Conservation (phyloP, 2,329 filamentous ascomycete species). For the Cladosporium colombiae region DNA sequence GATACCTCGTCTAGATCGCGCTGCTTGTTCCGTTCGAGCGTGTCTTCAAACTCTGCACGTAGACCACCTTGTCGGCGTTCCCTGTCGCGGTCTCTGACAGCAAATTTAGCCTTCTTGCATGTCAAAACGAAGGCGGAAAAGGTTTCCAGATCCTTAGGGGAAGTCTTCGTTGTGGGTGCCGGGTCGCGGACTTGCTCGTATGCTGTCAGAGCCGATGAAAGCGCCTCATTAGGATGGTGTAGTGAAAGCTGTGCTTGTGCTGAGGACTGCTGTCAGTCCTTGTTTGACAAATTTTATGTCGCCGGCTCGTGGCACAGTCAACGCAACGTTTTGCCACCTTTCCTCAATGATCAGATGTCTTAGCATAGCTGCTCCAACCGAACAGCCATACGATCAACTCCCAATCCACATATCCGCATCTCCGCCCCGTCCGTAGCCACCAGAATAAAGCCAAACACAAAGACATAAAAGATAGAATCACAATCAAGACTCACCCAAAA, state of each 20-base stretch:
- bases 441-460: background rate
- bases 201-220: slow-evolving; percentile 68
- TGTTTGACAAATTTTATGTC: background rate
- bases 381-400: background rate
- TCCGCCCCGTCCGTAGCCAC: background rate
- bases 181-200: slow-evolving; percentile 56
- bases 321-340: background rate
- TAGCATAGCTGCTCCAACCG: background rate
- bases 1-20: slow-evolving; percentile 41
- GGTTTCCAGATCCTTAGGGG: slow-evolving; percentile 36
- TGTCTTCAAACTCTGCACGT: slow-evolving; percentile 59
- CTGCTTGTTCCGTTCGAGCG: slow-evolving; percentile 54
- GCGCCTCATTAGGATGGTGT: slow-evolving; percentile 69
- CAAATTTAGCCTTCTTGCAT: slow-evolving; percentile 87
- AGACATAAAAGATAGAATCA: background rate
- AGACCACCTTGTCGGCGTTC: slow-evolving; percentile 58
- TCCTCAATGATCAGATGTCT: background rate
- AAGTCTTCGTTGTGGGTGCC: slow-evolving; percentile 61
- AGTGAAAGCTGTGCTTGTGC: slow-evolving; percentile 80
- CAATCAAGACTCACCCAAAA: slow-evolving; percentile 50
- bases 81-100: slow-evolving; percentile 66
- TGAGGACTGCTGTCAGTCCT: slow-evolving; percentile 20
- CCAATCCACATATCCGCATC: slow-evolving; percentile 34
- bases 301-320: background rate
- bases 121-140: slow-evolving; percentile 72